These are phyloP conservation scores for Paecilomyces sp. DNA, from an alignment of 2,329 filamentous ascomycete genomes.

Conservation along the genomic window DNA sequence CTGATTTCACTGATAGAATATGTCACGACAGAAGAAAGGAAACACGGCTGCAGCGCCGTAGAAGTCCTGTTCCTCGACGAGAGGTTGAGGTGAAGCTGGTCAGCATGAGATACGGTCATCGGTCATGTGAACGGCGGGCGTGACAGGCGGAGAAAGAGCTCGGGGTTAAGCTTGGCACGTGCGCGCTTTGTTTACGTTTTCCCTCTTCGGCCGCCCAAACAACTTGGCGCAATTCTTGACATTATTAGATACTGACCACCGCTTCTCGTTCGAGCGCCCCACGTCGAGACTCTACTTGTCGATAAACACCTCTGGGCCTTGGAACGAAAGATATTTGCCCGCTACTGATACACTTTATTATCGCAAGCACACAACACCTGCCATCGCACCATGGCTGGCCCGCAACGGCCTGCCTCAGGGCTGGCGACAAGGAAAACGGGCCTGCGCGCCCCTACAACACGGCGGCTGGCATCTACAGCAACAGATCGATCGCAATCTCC, in stretches of 20 bases:
- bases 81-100: background rate
- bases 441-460: constrained; percentile 41
- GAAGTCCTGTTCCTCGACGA: background rate
- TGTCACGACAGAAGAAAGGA: background rate
- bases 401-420: constrained; percentile 43
- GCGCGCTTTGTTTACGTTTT: constrained; percentile 26
- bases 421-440: constrained; percentile 44
- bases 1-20: background rate
- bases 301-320: background rate
- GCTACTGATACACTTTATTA: background rate
- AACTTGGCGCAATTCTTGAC: constrained; percentile 7
- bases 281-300: background rate
- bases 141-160: constrained; percentile 9
- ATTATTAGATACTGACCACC: constrained; percentile 4
- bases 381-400: constrained; percentile 44
- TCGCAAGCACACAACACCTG: background rate
- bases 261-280: background rate
- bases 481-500: constrained; percentile 60
- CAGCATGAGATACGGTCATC: constrained; percentile 1
- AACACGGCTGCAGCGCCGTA: background rate
- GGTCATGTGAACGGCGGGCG: constrained; percentile 20
- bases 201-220: constrained; percentile 11
- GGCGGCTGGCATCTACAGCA: constrained; percentile 46
- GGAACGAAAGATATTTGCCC: background rate
- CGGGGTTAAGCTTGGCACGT: constrained; percentile 8